Percentiles rank a stretch among this genome's conserved stretches.
phyloP scores from a whole-genome alignment of 768 basidiomycete genomes.

The Sutorius australiensis region DNA sequence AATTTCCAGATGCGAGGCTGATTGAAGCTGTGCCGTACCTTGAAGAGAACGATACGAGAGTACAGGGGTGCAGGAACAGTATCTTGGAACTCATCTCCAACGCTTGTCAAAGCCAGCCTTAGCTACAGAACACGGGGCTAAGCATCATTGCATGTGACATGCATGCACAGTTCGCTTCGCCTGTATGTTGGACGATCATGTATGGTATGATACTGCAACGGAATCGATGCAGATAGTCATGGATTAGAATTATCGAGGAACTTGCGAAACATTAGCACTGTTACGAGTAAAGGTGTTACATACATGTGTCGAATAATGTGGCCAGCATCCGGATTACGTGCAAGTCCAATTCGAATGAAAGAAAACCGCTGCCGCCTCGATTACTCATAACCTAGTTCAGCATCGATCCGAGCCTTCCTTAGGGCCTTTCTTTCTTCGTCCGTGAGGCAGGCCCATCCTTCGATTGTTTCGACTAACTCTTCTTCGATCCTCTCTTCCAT shows the following conservation, averaged over 20 bases:
- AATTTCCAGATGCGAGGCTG: conserved; percentile 10
- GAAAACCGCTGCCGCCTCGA: not conserved
- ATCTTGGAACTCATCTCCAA: conserved; percentile 21
- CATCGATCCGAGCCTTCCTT: conserved; percentile 58
- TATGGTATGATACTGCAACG: not conserved
- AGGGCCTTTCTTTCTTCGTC: conserved; percentile 47
- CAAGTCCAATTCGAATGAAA: not conserved
- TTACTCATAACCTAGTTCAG: conserved; percentile 58
- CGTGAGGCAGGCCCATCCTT: conserved; percentile 51
- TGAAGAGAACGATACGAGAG: conserved; percentile 6
- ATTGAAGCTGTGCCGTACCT: conserved; percentile 21
- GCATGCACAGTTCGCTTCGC: not conserved
- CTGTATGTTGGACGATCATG: conserved; percentile 3
- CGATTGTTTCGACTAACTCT: conserved; percentile 68
- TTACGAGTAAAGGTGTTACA: conserved; percentile 3
- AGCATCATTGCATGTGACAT: not conserved
- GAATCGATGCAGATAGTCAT: not conserved
- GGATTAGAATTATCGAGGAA: not conserved
- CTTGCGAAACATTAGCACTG: not conserved
- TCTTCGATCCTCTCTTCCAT: conserved; percentile 79
- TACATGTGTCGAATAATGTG: not conserved
- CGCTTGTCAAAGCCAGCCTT: not conserved
- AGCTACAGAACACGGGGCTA: too few species aligned
- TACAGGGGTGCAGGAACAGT: conserved; percentile 19
- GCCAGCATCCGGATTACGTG: not conserved